Base-by-base conservation (phyloP, 768 basidiomycete species). In the Boletus fagicola region DNA sequence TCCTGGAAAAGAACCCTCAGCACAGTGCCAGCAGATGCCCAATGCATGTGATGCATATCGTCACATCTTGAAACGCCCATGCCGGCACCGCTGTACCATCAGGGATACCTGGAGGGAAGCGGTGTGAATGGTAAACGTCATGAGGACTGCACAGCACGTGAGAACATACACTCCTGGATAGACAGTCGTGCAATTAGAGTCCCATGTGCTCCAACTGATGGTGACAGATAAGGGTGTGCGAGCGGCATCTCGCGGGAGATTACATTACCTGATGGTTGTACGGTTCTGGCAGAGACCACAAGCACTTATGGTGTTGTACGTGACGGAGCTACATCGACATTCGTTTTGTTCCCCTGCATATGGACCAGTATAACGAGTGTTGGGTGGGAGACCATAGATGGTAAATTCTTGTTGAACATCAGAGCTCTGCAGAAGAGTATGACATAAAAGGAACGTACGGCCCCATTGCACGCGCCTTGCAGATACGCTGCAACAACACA, bases 41-140 rank as follows among this genome's bases (percentile, higher is more conserved):
- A 15, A 42, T 22, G n/a, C 10, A 28, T 26, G 43, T 60, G 66
- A 39, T 44, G 43, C 79, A 44, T 64, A 79, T 78, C 63, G 74
- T 68, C 20, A 86, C 78, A 54, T 83, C 78, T 31, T 81, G 69
- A 58, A 80, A 87, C 9, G 85, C 85, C 85, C 86, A 87, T 15
- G 77, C 77, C 9, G 85, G 86, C 20, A 87, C 75, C 10, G 74
- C 70, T 1, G 80, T 75, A 9, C 77, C 78, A n/a, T 10, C 16
- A 4, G 39, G 39, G 4, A 40, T n/a, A 9, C 18, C n/a, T 3
- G n/a, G n/a, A 11, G n/a, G 3, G n/a, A 40, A 40, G n/a, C 39
- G 5, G n/a, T 40, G 4, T 6, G 10, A 40, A 40, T n/a, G 4
- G 18, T 40, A 40, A 40, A 40, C 39, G 3, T n/a, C 39, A 40